These are phyloP conservation scores for Arachnopeziza araneosa DNA, from an alignment of 2,329 filamentous ascomycete genomes.

Conservation along the genomic window DNA sequence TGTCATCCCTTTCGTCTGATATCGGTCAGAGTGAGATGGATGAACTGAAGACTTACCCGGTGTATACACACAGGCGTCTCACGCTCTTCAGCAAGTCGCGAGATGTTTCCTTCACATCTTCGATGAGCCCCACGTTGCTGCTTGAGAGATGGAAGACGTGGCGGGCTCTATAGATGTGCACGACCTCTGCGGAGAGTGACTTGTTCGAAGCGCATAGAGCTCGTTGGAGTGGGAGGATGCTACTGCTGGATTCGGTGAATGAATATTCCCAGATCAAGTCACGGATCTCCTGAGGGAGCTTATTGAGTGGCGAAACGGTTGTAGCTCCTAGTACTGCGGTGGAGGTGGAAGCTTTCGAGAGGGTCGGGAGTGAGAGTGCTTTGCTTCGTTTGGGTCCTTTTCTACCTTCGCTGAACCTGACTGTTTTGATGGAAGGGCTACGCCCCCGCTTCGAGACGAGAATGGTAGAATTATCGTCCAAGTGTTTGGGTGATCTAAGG, in stretches of 20 bases:
- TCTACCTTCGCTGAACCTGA: too few relatives aligned
- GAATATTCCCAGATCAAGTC: neutral
- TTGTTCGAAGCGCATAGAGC: neutral
- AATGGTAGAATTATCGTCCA: too few relatives aligned
- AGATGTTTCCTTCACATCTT: neutral
- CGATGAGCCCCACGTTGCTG: neutral
- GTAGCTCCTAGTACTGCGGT: neutral
- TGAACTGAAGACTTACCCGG: neutral
- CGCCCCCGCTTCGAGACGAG: too few relatives aligned
- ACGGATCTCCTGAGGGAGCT: neutral
- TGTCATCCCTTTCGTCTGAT: too few relatives aligned
- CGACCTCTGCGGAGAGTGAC: neutral
- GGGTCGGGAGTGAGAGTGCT: too few relatives aligned
- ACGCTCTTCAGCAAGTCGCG: neutral
- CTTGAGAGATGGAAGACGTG: neutral
- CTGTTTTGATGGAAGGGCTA: too few relatives aligned
- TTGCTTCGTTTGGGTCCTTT: too few relatives aligned
- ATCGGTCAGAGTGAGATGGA: too few relatives aligned
- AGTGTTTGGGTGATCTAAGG: too few relatives aligned
- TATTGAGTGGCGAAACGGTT: neutral
- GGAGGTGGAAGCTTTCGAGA: neutral
- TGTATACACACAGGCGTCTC: neutral
- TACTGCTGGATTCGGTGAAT: neutral
- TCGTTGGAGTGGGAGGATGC: neutral
- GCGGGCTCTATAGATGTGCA: neutral